Evolutionary conservation across 2,329 filamentous ascomycete species (phyloP).

Genomic region (Colletotrichum spaethianum): DNA sequence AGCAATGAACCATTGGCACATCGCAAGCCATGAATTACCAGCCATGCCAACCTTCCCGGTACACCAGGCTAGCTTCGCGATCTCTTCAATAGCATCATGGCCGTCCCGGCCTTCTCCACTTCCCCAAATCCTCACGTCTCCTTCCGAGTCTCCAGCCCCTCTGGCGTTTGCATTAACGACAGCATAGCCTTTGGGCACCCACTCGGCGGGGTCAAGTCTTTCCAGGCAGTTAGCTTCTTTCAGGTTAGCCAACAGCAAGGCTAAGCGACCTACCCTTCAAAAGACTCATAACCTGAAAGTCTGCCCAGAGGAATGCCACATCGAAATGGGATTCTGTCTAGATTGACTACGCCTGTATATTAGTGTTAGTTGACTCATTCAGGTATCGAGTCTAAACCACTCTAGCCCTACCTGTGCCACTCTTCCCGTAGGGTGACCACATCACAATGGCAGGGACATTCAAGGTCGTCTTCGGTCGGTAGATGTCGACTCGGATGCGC

Average conservation of each 20-base stretch:
- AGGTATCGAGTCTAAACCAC: not conserved
- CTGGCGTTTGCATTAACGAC: conserved; percentile 21
- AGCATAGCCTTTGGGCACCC: conserved; percentile 16
- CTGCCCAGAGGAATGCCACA: conserved; percentile 5
- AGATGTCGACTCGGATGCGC: conserved; percentile 23
- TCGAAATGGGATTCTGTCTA: not conserved
- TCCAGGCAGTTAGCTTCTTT: not conserved
- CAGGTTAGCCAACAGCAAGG: too few species aligned
- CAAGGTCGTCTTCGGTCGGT: conserved; percentile 21
- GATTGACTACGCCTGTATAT: not conserved
- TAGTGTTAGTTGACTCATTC: not conserved
- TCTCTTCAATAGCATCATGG: conserved; percentile 22
- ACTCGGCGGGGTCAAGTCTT: conserved; percentile 27
- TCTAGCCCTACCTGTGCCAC: not conserved
- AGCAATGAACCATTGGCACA: conserved; percentile 24
- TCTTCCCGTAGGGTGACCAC: conserved; percentile 28
- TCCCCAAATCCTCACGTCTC: conserved; percentile 5
- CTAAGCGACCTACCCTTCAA: not conserved
- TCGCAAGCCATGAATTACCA: conserved; percentile 16
- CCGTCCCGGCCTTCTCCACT: conserved; percentile 25
- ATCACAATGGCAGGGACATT: conserved; percentile 24
- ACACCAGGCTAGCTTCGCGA: conserved; percentile 25
- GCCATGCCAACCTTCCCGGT: conserved; percentile 16
- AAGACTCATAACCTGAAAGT: conserved; percentile 22
- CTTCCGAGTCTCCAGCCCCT: conserved; percentile 17